A percentile compares a stretch with the other conserved stretches of the same genome.
phyloP scores from a whole-genome alignment of 2,329 filamentous ascomycete species.

The Calonectria ilicicola region DNA sequence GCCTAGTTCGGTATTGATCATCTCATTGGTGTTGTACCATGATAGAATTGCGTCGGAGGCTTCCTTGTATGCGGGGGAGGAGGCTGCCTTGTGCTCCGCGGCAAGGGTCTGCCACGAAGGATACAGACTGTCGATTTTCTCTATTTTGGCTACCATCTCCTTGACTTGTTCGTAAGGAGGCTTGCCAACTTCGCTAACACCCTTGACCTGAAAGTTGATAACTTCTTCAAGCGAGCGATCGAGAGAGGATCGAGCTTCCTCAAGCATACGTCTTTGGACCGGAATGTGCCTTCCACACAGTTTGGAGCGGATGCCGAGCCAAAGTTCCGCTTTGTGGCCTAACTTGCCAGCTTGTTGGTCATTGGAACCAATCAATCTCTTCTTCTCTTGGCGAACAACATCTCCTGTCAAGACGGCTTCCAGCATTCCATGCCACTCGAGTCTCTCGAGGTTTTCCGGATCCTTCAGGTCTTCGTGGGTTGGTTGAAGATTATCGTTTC shows the following conservation, averaged over 20 bases:
- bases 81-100: slow-evolving; percentile 79
- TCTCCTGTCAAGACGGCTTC: slow-evolving; percentile 95
- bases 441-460: slow-evolving; percentile 85
- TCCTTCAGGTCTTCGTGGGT: slow-evolving; percentile 91
- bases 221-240: slow-evolving; percentile 87
- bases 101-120: slow-evolving; percentile 83
- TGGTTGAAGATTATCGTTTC: slow-evolving; percentile 88
- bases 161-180: slow-evolving; percentile 88
- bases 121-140: slow-evolving; percentile 87
- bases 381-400: slow-evolving; percentile 98
- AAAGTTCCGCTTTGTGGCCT: slow-evolving; percentile 83
- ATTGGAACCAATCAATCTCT: slow-evolving; percentile 85
- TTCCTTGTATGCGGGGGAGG: slow-evolving; percentile 81
- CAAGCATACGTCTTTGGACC: slow-evolving; percentile 87
- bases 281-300: slow-evolving; percentile 86
- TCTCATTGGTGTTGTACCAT: slow-evolving; percentile 96
- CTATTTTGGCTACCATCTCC: slow-evolving; percentile 90
- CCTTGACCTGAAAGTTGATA: slow-evolving; percentile 93
- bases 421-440: slow-evolving; percentile 99
- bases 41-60: slow-evolving; percentile 91
- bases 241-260: slow-evolving; percentile 81
- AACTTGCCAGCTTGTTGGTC: slow-evolving; percentile 69
- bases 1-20: slow-evolving; percentile 94
- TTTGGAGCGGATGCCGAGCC: slow-evolving; percentile 88
- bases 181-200: slow-evolving; percentile 91